Conservation (phyloP, 176 grass and related monocot genomes). For the Neostapfia colusana region DNA sequence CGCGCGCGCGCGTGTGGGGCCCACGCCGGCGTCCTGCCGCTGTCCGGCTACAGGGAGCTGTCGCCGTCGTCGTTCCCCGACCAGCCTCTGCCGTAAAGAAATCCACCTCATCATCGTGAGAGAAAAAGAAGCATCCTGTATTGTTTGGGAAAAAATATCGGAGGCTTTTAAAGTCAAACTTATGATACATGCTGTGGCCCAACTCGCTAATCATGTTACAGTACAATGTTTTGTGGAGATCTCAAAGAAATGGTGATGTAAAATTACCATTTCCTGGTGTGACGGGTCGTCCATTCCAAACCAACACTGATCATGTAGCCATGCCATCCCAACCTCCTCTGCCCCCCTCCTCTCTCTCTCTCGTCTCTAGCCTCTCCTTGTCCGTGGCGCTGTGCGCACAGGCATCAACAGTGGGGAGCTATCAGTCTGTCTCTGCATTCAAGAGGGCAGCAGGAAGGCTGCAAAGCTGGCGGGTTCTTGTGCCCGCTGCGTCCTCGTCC, state of each 20-base stretch:
- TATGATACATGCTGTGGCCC: too few species aligned
- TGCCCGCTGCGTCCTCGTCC: constrained; percentile 4
- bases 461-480: constrained; percentile 45
- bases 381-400: constrained; percentile 24
- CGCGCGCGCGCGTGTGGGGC: too few species aligned
- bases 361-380: constrained; percentile 10
- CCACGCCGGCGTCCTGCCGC: too few species aligned
- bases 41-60: constrained; percentile 24
- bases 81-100: too few species aligned
- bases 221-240: too few species aligned
- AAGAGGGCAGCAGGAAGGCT: constrained; percentile 15
- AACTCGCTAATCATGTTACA: too few species aligned
- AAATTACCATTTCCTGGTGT: too few species aligned
- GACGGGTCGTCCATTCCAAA: not conserved
- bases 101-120: too few species aligned
- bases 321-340: not conserved
- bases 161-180: too few species aligned
- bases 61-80: not conserved
- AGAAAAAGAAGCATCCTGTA: too few species aligned
- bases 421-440: not conserved
- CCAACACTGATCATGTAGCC: constrained; percentile 40
- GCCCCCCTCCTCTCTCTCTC: not conserved
- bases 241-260: too few species aligned
- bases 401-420: not conserved
- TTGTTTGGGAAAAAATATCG: too few species aligned